These are phyloP conservation scores for Chenopodium album DNA, from an alignment of 148 eudicot genomes.

Conservation along the genomic window DNA sequence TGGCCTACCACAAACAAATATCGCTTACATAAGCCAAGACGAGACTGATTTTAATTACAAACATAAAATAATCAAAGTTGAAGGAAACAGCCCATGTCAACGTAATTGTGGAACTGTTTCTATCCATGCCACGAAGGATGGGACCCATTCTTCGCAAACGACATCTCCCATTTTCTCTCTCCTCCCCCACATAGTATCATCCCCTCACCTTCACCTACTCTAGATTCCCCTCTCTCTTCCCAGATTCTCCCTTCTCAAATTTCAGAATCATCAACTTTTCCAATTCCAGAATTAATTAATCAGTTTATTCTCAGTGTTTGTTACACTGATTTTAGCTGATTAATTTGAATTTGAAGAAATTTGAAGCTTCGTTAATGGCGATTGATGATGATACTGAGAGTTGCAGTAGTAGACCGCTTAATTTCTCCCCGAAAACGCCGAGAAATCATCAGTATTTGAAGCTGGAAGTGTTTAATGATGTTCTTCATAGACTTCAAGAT, in stretches of 20 bases:
- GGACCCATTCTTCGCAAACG: not conserved
- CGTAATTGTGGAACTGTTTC: not conserved
- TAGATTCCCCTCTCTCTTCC: conserved; percentile 6
- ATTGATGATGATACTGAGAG: conserved; percentile 53
- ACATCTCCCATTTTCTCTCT: not conserved
- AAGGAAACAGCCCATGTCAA: too few relatives aligned
- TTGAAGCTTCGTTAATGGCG: conserved; percentile 35
- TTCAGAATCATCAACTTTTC: not conserved
- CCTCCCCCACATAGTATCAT: not conserved
- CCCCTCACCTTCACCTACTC: not conserved
- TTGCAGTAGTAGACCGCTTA: conserved; percentile 49
- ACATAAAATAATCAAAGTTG: too few relatives aligned
- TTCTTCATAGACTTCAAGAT: conserved; percentile 39
- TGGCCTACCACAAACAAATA: too few relatives aligned
- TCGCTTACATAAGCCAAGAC: too few relatives aligned
- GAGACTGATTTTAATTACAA: too few relatives aligned
- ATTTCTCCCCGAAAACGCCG: conserved; percentile 28
- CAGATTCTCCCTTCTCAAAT: conserved; percentile 1
- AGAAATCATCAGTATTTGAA: conserved; percentile 29
- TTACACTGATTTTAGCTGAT: too few relatives aligned
- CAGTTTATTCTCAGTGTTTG: too few relatives aligned
- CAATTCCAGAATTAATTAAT: not conserved
- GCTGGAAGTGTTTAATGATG: conserved; percentile 47
- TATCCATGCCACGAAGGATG: conserved; percentile 12
- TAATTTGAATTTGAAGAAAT: too few relatives aligned